Base-by-base conservation (phyloP, 306 rosid genomes). In the Ormosia emarginata region DNA sequence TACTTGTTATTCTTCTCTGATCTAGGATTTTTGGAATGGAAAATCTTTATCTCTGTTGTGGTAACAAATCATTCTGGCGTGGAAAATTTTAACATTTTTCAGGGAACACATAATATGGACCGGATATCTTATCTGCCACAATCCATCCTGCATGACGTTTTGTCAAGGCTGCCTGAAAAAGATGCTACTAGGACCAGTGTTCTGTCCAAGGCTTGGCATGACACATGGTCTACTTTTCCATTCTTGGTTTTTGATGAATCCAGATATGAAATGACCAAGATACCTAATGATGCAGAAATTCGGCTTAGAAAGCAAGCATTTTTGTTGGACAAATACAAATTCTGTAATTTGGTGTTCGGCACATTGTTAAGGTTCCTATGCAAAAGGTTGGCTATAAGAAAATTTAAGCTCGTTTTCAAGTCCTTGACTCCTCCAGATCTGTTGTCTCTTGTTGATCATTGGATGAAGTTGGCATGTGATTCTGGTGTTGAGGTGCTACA, bases 111-210 rank as follows among this genome's bases (percentile, higher is more conserved):
- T 15, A 15, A 15, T 17, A 55, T 46, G 50, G 50, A 46, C 13
- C 2, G 7, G 13, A 70, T 70, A 29, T 30, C 72, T 0, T 53
- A 58, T 32, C 32, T 82, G 18, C 85, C 78, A 33, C 62, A 58
- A 13, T 24, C 18, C 43, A 52, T 83, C 40, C 69, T 83, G 40
- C 61, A 70, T 55, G 79, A 77, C 13, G 70, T 83, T 77, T 18
- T 83, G 3, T 77, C 69, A 10, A 69, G 80, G 58, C 39, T 77
- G 7, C 74, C 79, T 40, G 30, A 52, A 6, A 50, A 75, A 36
- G 50, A 70, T 59, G 80, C 61, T 32, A 44, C 30, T 10, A 75
- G 68, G 41, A 9, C 46, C 46, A 49, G 30, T n/a, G 15, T 71
- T n/a, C 8, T 71, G 64, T 71, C 64, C 30, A 71, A 71, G 77